phyloP scores from a whole-genome alignment of 1,284 basidiomycete genomes.

The Microbotryomycetes sp. region DNA sequence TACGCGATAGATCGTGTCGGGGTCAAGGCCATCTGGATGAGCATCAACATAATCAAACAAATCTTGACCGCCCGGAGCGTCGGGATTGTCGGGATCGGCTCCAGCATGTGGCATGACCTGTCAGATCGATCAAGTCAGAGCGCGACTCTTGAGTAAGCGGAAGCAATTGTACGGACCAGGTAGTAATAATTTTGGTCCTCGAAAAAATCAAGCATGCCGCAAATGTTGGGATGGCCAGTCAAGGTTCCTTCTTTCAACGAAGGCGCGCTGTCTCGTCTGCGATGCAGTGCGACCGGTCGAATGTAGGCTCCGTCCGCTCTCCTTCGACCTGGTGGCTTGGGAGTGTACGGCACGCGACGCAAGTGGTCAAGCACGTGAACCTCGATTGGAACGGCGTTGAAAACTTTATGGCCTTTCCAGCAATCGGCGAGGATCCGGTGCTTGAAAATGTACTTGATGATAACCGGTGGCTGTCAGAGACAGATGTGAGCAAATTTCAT shows the following conservation, averaged over 20 bases:
- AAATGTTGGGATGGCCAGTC: constrained; percentile 82
- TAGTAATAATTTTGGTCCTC: constrained; percentile 98
- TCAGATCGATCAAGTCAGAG: neutral
- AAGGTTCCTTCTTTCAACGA: constrained; percentile 11
- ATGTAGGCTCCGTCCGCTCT: neutral
- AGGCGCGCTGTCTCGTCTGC: constrained; percentile 19
- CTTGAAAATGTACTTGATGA: constrained; percentile 98
- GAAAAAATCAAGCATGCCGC: constrained; percentile 91
- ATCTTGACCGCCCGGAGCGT: constrained; percentile 56
- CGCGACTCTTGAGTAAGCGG: too few species aligned
- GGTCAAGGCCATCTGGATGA: constrained; percentile 74
- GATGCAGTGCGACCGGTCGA: neutral
- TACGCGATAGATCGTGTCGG: constrained; percentile 69
- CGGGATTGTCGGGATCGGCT: constrained; percentile 32
- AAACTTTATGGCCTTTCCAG: constrained; percentile 92
- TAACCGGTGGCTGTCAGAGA: constrained; percentile 49
- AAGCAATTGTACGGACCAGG: constrained; percentile 45
- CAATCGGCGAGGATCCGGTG: constrained; percentile 96
- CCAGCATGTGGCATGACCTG: constrained; percentile 31
- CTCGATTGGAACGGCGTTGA: constrained; percentile 96
- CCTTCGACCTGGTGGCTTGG: constrained; percentile 43
- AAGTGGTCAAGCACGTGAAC: constrained; percentile 89
- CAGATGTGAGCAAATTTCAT: too few species aligned
- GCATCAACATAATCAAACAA: constrained; percentile 92
- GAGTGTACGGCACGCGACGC: constrained; percentile 65